phyloP scores from a whole-genome alignment of 2,329 filamentous ascomycete genomes.

The Sporothrix brunneoviolacea region DNA sequence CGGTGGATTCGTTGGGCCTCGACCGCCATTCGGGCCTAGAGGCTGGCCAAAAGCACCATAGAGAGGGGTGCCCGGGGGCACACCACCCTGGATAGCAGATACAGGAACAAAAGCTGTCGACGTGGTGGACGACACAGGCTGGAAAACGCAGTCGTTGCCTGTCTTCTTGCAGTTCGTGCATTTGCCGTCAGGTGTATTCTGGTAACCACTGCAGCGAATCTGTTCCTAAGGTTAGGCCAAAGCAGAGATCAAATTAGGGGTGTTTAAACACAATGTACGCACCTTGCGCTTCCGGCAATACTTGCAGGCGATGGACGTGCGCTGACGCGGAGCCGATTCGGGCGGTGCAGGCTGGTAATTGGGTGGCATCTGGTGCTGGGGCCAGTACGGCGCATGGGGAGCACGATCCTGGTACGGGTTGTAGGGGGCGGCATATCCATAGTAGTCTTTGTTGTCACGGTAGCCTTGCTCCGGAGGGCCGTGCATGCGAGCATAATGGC shows the following conservation, averaged over 20 bases:
- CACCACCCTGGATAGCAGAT: constrained; percentile 50
- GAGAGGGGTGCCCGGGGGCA: constrained; percentile 49
- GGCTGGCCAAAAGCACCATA: constrained; percentile 54
- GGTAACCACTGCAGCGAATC: constrained; percentile 57
- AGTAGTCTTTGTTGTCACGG: constrained; percentile 18
- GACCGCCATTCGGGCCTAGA: constrained; percentile 25
- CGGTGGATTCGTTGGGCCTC: constrained; percentile 11
- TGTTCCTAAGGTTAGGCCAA: constrained; percentile 26
- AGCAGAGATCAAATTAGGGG: background rate
- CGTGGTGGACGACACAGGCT: constrained; percentile 47
- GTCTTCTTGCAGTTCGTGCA: constrained; percentile 57
- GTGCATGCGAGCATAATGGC: constrained; percentile 19
- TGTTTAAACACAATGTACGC: constrained; percentile 16
- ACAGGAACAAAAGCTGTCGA: constrained; percentile 54
- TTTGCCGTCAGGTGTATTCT: constrained; percentile 51
- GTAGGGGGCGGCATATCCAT: constrained; percentile 17
- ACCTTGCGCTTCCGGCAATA: constrained; percentile 59
- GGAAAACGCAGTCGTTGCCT: constrained; percentile 56
- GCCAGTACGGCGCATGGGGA: constrained; percentile 15
- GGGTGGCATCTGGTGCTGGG: constrained; percentile 18
- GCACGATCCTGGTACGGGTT: constrained; percentile 18
- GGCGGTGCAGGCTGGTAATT: constrained; percentile 30
- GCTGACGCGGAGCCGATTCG: constrained; percentile 50
- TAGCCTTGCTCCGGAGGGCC: constrained; percentile 11
- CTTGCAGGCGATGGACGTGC: constrained; percentile 53